Evolutionary conservation across 306 rosid genomes (phyloP).

Genomic region (Crataegus laevigata): DNA sequence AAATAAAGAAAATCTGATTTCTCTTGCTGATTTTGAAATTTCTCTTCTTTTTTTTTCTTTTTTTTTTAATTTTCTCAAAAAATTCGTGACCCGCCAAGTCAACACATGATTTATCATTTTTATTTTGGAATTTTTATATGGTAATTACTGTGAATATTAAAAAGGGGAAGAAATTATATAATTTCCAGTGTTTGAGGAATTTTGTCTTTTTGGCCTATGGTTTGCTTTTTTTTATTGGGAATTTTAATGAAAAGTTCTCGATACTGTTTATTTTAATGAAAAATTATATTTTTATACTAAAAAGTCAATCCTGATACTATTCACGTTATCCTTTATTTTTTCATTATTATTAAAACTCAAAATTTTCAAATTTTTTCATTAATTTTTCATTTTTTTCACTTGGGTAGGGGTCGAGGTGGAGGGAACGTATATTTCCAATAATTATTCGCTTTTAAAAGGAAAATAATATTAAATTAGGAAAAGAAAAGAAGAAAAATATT

Average conservation of each 20-base stretch:
- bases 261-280: no score
- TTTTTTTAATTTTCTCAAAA: background rate
- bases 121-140: background rate
- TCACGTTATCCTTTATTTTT: no score
- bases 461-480: slow-evolving; percentile 11
- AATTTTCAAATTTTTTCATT: no score
- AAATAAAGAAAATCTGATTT: background rate
- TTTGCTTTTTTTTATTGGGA: slow-evolving; percentile 2
- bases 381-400: no score
- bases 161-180: background rate
- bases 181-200: slow-evolving; percentile 2
- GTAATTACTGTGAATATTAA: background rate
- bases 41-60: background rate
- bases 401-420: background rate
- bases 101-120: background rate
- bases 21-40: background rate
- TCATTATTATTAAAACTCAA: no score
- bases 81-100: background rate
- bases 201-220: background rate
- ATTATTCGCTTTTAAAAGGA: slow-evolving; percentile 16
- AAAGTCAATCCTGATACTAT: no score
- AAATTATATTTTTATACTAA: no score
- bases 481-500: background rate
- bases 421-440: slow-evolving; percentile 7
- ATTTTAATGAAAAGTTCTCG: no score